These are phyloP conservation scores for Rubia balearica DNA, from an alignment of 305 asterid genomes.

Conservation along the genomic window DNA sequence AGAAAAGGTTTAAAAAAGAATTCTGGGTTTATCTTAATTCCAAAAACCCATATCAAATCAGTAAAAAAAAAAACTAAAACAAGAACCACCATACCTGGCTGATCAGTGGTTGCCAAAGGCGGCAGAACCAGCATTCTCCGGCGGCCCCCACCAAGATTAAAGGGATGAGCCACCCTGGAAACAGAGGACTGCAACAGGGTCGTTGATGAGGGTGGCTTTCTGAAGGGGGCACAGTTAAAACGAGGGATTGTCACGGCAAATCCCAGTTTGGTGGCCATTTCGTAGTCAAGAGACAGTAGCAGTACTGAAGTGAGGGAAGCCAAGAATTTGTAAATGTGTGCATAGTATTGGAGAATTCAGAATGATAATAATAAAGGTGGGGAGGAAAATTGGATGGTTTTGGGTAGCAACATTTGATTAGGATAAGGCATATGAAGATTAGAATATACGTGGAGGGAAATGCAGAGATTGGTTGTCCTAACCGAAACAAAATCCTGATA, in stretches of 20 bases:
- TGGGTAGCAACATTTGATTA: constrained; percentile 19
- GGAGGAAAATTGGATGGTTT: constrained; percentile 22
- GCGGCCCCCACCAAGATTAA: constrained; percentile 32
- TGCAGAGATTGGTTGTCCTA: constrained; percentile 18
- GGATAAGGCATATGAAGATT: constrained; percentile 56
- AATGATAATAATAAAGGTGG: constrained; percentile 1
- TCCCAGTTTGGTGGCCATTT: constrained; percentile 65
- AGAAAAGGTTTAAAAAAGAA: not conserved
- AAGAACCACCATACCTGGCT: constrained; percentile 48
- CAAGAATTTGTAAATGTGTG: constrained; percentile 14
- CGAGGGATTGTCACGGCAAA: constrained; percentile 40
- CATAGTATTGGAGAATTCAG: constrained; percentile 27
- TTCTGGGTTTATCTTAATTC: not conserved
- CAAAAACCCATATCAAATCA: constrained; percentile 4
- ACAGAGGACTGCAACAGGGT: constrained; percentile 33
- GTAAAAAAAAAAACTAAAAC: not conserved
- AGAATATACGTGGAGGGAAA: constrained; percentile 56
- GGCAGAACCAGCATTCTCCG: constrained; percentile 44
- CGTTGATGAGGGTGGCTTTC: constrained; percentile 42
- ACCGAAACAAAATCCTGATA: constrained; percentile 19
- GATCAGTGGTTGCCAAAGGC: constrained; percentile 71
- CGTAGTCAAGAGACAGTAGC: constrained; percentile 14
- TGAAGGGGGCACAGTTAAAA: constrained; percentile 35
- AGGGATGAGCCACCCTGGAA: constrained; percentile 35
- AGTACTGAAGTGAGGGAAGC: constrained; percentile 12